Conservation (phyloP, 148 eudicot genomes). For the Diospyros kaki region DNA sequence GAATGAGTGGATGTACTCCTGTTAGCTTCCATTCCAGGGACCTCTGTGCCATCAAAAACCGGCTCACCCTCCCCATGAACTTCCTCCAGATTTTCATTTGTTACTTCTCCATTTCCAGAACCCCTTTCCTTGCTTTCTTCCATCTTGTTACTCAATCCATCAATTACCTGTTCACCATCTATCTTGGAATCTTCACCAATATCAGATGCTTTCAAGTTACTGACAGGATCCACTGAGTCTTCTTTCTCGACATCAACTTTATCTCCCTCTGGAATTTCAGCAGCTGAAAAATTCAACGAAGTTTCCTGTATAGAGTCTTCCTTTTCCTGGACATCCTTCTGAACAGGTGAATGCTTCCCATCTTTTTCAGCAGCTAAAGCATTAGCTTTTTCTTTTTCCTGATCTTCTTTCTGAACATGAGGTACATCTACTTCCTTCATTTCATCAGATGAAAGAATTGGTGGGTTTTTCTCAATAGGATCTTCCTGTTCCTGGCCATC, state of each 20-base stretch:
- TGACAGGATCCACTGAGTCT: constrained; percentile 5
- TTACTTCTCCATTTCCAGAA: constrained; percentile 11
- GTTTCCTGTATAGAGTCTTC: background rate
- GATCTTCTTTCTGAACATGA: constrained; percentile 10
- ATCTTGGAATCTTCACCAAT: background rate
- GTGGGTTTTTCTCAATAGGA: constrained; percentile 6
- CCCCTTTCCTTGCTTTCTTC: constrained; percentile 9
- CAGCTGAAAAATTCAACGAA: background rate
- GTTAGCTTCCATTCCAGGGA: constrained; percentile 37
- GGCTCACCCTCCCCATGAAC: constrained; percentile 27
- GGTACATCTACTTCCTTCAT: constrained; percentile 4
- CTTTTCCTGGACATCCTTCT: constrained; percentile 10
- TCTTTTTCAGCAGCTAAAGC: constrained; percentile 8
- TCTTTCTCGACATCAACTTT: constrained; percentile 14
- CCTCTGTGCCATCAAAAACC: constrained; percentile 47
- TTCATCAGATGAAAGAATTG: background rate
- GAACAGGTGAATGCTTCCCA: background rate
- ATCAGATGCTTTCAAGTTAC: constrained; percentile 9
- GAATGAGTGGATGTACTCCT: constrained; percentile 24
- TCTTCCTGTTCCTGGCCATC: constrained; percentile 12
- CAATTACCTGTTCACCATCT: background rate
- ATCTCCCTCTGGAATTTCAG: constrained; percentile 12
- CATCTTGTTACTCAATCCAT: constrained; percentile 5
- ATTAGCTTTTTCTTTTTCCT: background rate
- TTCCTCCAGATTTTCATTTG: constrained; percentile 18